Evolutionary conservation across 139 green algal genomes (phyloP), one percentile per base, ranked within the genome.

Genomic region (Gonium pectorale): DNA sequence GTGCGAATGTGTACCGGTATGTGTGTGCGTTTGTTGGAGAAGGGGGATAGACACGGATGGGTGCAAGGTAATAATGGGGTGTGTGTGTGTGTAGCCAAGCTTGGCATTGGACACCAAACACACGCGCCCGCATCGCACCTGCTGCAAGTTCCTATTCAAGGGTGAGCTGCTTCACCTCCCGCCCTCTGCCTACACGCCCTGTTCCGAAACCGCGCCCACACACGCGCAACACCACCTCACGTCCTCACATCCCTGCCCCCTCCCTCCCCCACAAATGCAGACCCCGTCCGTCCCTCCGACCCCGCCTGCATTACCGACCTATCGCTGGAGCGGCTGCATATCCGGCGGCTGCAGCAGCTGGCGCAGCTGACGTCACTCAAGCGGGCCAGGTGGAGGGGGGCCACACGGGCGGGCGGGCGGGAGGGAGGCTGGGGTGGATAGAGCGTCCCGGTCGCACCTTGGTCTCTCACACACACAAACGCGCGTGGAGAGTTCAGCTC

Each of bases 311-410:
- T 92, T 49, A 75, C 77, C 19, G 88, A 93, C 79, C 82, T 95
- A 26, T 63, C 82, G n/a, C 62, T 94, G 24, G 89, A 92, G 72
- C 83, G 74, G 22, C 63, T 59, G 27, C 83, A 89, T 46, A 88
- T 95, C 13, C 86, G 91, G 4, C 77, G 91, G 5, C 69, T 95
- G 62, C 88, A 93, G 62, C 75, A 79, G 44, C 78, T 84, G 43
- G 63, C 62, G 6, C 26, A 24, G 3, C 78, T 84, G 22, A 40
- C 37, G 6, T 63, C 62, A n/a, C 60, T 84, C 2, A 75, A n/a
- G 35, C 11, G 75, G n/a, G 59, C 59, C 40, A 82, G 41, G 75
- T 82, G 56, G 5, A 2, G 17, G 9, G 29, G 27, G 37, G 67
- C 4, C 4, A 13, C 40, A 69, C 9, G n/a, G n/a, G n/a, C 29